phyloP scores from a whole-genome alignment of 2,329 filamentous ascomycete genomes.

The Cladophialophora yegresii region DNA sequence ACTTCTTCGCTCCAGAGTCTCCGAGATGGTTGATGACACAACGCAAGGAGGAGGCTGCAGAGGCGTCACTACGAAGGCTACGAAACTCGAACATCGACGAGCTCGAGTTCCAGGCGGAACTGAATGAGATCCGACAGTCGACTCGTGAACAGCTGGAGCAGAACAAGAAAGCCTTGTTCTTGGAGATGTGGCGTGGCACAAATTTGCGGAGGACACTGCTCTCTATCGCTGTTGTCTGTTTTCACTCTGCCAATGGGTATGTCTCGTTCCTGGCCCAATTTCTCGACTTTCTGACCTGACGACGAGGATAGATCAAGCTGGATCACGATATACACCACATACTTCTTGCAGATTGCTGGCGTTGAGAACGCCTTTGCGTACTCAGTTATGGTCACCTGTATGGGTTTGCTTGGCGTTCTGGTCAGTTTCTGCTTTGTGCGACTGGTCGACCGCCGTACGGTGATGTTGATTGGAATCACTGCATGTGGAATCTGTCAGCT shows the following conservation, averaged over 20 bases:
- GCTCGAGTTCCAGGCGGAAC: constrained; percentile 30
- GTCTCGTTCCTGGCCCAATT: background rate
- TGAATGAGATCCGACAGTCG: constrained; percentile 33
- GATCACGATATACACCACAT: constrained; percentile 27
- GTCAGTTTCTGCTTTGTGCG: constrained; percentile 29
- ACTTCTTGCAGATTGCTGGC: constrained; percentile 23
- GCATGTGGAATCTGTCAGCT: constrained; percentile 28
- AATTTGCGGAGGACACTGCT: constrained; percentile 23
- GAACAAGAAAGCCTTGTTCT: constrained; percentile 27
- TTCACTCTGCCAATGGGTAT: constrained; percentile 29
- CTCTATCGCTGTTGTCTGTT: constrained; percentile 28
- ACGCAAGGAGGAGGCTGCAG: constrained; percentile 26
- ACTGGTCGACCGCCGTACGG: constrained; percentile 23
- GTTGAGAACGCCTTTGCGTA: constrained; percentile 26
- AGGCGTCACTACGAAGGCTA: constrained; percentile 23
- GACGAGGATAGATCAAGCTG: constrained; percentile 19
- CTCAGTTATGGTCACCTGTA: constrained; percentile 28
- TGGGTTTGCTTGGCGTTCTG: constrained; percentile 24
- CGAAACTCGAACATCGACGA: constrained; percentile 29
- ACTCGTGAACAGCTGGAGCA: constrained; percentile 26
- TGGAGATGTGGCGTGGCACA: constrained; percentile 31
- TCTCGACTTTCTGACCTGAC: background rate
- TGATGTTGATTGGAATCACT: constrained; percentile 23
- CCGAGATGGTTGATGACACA: constrained; percentile 34
- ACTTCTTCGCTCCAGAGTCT: constrained; percentile 31